A percentile compares a stretch with the other conserved stretches of the same genome.
Conservation (phyloP, 345 rosid species). For the Geranium brycei region DNA sequence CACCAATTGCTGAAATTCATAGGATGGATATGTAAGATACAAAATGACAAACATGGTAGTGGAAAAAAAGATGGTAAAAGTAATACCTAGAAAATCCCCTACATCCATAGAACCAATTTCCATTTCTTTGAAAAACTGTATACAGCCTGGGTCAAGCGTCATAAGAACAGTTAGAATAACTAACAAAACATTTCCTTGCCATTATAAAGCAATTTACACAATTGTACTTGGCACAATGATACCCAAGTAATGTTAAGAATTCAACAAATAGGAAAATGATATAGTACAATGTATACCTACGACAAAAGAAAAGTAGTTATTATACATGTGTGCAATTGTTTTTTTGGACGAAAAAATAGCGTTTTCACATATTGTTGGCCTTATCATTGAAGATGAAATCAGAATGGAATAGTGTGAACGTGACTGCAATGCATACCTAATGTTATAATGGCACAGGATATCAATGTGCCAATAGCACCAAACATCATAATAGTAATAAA, state of each 20-base stretch:
- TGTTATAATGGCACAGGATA: conserved; percentile 31
- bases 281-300: no score
- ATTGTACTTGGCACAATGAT: not conserved
- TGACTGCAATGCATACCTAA: conserved; percentile 15
- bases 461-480: conserved; percentile 37
- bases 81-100: conserved; percentile 32
- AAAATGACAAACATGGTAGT: not conserved
- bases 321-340: no score
- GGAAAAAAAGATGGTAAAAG: not conserved
- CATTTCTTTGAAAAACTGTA: conserved; percentile 27
- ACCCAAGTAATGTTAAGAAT: no score
- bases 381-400: not conserved
- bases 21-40: not conserved
- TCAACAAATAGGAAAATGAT: no score
- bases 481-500: conserved; percentile 35
- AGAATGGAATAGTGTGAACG: not conserved
- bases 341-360: no score
- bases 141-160: conserved; percentile 18
- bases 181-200: not conserved
- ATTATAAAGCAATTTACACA: not conserved
- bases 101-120: conserved; percentile 29
- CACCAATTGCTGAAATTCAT: conserved; percentile 33
- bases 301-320: no score
- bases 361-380: not conserved
- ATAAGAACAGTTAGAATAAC: not conserved